A percentile compares a stretch with the other conserved stretches of the same genome.
phyloP scores from a whole-genome alignment of 768 basidiomycete genomes.

The Boletus eberwhitei region DNA sequence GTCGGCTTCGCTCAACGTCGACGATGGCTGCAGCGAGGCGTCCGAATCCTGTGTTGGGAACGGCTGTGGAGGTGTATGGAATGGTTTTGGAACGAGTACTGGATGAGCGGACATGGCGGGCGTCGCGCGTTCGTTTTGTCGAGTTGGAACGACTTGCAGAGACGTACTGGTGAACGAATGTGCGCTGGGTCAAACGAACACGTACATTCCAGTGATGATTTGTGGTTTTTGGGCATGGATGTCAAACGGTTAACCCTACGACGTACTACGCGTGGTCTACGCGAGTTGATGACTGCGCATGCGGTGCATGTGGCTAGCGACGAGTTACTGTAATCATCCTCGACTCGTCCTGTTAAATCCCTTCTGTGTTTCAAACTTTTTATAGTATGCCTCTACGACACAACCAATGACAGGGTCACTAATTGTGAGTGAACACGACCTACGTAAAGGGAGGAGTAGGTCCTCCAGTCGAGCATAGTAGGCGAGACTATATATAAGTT shows the following conservation, averaged over 20 bases:
- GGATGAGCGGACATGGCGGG: not conserved
- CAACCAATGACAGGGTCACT: too few relatives aligned
- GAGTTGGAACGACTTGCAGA: constrained; percentile 8
- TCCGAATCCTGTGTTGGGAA: not conserved
- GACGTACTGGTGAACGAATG: not conserved
- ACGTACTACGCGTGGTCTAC: not conserved
- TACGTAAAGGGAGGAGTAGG: too few relatives aligned
- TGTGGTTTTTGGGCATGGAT: not conserved
- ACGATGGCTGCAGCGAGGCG: not conserved
- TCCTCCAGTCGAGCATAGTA: too few relatives aligned
- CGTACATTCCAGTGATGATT: not conserved
- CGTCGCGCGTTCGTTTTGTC: not conserved
- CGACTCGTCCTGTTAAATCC: too few relatives aligned
- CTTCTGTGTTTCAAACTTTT: too few relatives aligned
- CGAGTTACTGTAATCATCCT: too few relatives aligned
- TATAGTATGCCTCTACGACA: too few relatives aligned
- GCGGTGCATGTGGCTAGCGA: not conserved
- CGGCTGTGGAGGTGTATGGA: not conserved
- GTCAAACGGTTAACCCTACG: not conserved
- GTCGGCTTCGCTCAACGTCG: constrained; percentile 25
- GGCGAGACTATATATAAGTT: too few relatives aligned
- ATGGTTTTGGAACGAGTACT: not conserved
- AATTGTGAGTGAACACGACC: too few relatives aligned
- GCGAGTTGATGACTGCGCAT: not conserved
- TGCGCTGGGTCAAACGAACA: not conserved